Percentiles rank a stretch among this genome's conserved stretches.
These are phyloP conservation scores for Russula virescens DNA, from an alignment of 768 basidiomycete species.

Conservation along the genomic window DNA sequence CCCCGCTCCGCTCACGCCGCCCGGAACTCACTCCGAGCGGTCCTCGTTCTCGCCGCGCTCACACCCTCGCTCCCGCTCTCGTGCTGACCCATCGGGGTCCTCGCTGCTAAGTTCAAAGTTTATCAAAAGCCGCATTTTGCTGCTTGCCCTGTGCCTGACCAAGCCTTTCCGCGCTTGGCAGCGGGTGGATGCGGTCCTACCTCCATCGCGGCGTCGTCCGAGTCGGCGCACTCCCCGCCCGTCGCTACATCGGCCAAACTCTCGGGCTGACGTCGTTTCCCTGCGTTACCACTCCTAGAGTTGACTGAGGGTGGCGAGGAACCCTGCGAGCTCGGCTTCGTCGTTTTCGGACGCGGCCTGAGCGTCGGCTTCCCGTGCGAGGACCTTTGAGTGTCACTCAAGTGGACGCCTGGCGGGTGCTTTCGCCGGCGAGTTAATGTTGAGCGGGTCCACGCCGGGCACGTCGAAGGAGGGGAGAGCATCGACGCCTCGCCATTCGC, in stretches of 20 bases:
- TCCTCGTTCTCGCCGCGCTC: not conserved
- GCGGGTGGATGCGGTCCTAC: not conserved
- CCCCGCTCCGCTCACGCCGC: too few species aligned
- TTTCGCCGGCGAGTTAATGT: not conserved
- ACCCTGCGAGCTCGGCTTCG: not conserved
- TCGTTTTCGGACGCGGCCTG: not conserved
- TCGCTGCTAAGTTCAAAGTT: too few species aligned
- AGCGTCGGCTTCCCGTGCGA: conserved; percentile 19
- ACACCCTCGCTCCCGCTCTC: not conserved
- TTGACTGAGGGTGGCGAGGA: too few species aligned
- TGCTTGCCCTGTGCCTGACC: too few species aligned
- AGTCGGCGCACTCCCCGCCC: too few species aligned
- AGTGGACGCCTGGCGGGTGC: conserved; percentile 1
- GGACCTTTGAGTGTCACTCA: conserved; percentile 21
- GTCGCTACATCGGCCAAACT: too few species aligned
- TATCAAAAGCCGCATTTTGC: not conserved
- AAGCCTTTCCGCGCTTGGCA: not conserved
- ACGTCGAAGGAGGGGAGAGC: conserved; percentile 16
- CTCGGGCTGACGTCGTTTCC: too few species aligned
- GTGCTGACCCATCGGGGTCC: not conserved
- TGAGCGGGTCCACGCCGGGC: conserved; percentile 12
- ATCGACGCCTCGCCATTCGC: conserved; percentile 13
- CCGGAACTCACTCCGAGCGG: too few species aligned
- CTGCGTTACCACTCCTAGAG: not conserved
- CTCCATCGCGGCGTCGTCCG: too few species aligned